Conservation (phyloP, 129 eudicot species). For the Artemisia argyi region DNA sequence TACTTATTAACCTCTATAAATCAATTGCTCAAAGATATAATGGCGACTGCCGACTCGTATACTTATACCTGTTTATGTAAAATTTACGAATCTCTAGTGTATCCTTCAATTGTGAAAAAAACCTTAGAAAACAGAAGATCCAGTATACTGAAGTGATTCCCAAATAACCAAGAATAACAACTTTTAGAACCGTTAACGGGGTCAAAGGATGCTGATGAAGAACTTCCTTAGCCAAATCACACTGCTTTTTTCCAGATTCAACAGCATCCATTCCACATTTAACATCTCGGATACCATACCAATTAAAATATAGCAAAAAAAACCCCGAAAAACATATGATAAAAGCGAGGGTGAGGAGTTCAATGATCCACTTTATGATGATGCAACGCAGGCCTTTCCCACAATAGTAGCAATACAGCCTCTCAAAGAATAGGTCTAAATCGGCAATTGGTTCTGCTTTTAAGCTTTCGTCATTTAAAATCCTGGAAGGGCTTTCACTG, state of each 20-base stretch:
- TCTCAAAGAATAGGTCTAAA: constrained; percentile 81
- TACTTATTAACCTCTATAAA: background rate
- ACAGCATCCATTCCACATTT: constrained; percentile 99
- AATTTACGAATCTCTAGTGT: constrained; percentile 77
- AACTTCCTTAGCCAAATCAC: constrained; percentile 88
- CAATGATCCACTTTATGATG: constrained; percentile 92
- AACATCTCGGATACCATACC: constrained; percentile 92
- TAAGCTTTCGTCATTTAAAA: constrained; percentile 78
- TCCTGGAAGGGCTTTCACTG: constrained; percentile 92
- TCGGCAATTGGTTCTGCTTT: constrained; percentile 75
- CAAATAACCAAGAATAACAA: constrained; percentile 77
- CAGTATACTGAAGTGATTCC: constrained; percentile 84
- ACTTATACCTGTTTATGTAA: constrained; percentile 71
- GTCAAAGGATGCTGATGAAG: constrained; percentile 84
- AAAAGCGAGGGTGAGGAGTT: constrained; percentile 82
- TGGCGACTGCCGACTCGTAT: background rate
- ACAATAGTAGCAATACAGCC: constrained; percentile 89
- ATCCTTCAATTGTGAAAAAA: constrained; percentile 83
- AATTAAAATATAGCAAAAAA: constrained; percentile 79
- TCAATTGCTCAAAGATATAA: too few species aligned
- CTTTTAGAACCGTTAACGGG: constrained; percentile 75
- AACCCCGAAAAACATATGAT: constrained; percentile 89
- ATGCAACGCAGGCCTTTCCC: constrained; percentile 98
- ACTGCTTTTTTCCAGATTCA: constrained; percentile 85
- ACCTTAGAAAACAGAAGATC: constrained; percentile 78